These are phyloP conservation scores for Geotrichum ghanense DNA, from an alignment of 805 yeast species.

Conservation along the genomic window DNA sequence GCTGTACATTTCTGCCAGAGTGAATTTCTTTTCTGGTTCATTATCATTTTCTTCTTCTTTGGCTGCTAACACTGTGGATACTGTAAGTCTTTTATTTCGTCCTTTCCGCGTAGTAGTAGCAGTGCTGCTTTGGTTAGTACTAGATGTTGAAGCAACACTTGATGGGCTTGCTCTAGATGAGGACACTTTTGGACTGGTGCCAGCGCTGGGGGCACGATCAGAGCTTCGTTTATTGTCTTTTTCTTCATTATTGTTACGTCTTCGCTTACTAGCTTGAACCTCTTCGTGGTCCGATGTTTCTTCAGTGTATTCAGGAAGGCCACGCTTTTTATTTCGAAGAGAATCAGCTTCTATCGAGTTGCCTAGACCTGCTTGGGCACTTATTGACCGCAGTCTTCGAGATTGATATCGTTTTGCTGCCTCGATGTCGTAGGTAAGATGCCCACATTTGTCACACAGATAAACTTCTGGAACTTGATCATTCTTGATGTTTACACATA, in stretches of 20 bases:
- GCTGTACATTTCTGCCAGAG: conserved; percentile 6
- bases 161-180: conserved; percentile 4
- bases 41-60: conserved; percentile 6
- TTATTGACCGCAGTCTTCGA: not conserved
- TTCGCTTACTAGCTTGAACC: conserved; percentile 2
- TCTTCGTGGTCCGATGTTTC: conserved; percentile 10
- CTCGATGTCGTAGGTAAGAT: conserved; percentile 33
- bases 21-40: conserved; percentile 8
- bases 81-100: conserved; percentile 6
- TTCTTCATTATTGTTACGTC: conserved; percentile 5
- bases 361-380: not conserved
- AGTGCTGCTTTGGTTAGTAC: not conserved
- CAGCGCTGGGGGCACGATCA: conserved; percentile 5
- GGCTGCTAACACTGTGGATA: conserved; percentile 1
- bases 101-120: not conserved
- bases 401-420: not conserved
- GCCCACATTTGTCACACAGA: conserved; percentile 68
- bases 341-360: not conserved
- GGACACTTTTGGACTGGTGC: conserved; percentile 2
- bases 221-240: conserved; percentile 3
- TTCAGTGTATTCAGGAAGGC: conserved; percentile 2
- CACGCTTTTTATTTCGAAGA: not conserved
- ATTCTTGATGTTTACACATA: conserved; percentile 67
- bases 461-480: conserved; percentile 76
- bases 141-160: not conserved